Percentiles rank a stretch among this genome's conserved stretches.
Evolutionary conservation across 768 basidiomycete genomes (phyloP).

Genomic region (Pulveroboletus sp.): DNA sequence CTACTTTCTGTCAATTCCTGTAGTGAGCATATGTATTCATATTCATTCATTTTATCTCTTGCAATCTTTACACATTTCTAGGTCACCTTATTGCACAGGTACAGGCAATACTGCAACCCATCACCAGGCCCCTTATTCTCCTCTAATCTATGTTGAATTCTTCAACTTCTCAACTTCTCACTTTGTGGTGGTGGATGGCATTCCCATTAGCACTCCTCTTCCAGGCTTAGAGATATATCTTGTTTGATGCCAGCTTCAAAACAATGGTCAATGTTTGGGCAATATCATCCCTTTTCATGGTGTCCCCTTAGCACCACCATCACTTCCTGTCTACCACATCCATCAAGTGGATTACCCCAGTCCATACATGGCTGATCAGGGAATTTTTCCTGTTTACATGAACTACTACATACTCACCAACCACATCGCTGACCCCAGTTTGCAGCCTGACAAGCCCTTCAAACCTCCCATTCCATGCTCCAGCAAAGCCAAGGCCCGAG

Average conservation of each 20-base stretch:
- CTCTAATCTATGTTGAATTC: neutral
- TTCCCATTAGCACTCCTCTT: neutral
- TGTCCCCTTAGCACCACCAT: too few relatives aligned
- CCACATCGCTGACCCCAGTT: too few relatives aligned
- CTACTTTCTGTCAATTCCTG: neutral
- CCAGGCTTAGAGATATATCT: neutral
- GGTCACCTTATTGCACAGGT: slow-evolving; percentile 3
- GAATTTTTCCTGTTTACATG: too few relatives aligned
- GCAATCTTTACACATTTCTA: too few relatives aligned
- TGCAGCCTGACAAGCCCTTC: too few relatives aligned
- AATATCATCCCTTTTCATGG: neutral
- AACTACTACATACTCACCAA: too few relatives aligned
- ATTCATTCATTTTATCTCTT: too few relatives aligned
- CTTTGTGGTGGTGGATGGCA: neutral
- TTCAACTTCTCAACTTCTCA: neutral
- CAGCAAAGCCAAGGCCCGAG: too few relatives aligned
- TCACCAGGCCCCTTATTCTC: neutral
- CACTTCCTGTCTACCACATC: too few relatives aligned
- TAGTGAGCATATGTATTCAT: neutral
- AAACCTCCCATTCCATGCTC: too few relatives aligned
- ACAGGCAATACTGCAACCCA: neutral
- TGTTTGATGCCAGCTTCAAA: neutral
- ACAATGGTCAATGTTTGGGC: neutral
- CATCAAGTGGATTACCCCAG: too few relatives aligned
- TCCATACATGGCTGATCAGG: too few relatives aligned